Evolutionary conservation across 2,329 filamentous ascomycete genomes (phyloP), one percentile per base, ranked within the genome.

Genomic region (Periconia digitata): DNA sequence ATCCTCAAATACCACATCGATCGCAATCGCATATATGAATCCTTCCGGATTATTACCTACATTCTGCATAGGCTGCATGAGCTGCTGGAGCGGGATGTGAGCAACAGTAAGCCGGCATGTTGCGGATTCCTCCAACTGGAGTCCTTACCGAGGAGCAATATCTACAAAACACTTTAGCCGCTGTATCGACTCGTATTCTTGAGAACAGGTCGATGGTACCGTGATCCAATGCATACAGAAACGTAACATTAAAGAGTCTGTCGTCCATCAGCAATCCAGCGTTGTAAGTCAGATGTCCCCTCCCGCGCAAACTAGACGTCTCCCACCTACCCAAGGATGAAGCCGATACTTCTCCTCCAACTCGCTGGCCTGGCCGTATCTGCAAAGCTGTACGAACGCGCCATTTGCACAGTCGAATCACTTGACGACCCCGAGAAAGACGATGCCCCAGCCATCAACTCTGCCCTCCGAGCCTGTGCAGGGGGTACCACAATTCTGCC

Each of bases 401-500:
- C 63, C 13, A 55, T 62, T 22, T 75, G 72, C 47, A 74, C 65
- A 0, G 63, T 70, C 2, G 47, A 43, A 12, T 59, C 68, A 3
- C 63, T 62, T 15, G 64, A 66, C 21, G 60, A 58, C 6, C 50
- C 63, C 2, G 66, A 62, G 1, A 64, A 55, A 0, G 74, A 78
- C 41, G 76, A 79, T 49, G 66, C 70, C 0, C 75, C 76, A 1
- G 73, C 74, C 2, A 78, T 79, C 38, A 54, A 60, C 29, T 62
- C 70, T 2, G 75, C 76, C 0, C 70, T 79, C 15, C 43, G 66
- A 13, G 59, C 55, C 10, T 77, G 74, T 44, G 74, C 75, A 12
- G 62, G 69, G 10, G 76, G 76, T n/a, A 75, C 70, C 0, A 76
- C 79, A 16, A 58, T 75, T 2, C 71, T 79, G 27, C 75, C 75